These are phyloP conservation scores for Botryotinia narcissicola DNA, from an alignment of 2,329 filamentous ascomycete genomes.

Conservation along the genomic window DNA sequence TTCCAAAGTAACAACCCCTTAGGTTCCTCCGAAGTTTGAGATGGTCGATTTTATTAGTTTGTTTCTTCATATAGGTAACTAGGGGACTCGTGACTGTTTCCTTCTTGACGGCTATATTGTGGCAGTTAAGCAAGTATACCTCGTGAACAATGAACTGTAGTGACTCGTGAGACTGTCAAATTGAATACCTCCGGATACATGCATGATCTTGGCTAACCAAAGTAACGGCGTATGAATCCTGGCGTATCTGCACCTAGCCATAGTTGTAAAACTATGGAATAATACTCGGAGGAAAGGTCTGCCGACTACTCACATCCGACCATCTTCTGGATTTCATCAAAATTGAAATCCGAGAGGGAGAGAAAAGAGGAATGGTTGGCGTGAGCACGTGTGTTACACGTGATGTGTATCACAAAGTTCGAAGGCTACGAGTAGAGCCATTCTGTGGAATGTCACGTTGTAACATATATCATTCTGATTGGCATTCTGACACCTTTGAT, in stretches of 20 bases:
- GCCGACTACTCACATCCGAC: conserved; percentile 7
- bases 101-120: conserved; percentile 13
- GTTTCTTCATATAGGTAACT: conserved; percentile 6
- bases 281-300: conserved; percentile 16
- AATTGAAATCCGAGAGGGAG: not conserved
- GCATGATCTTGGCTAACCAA: conserved; percentile 22
- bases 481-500: not conserved
- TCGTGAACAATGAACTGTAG: conserved; percentile 3
- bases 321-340: conserved; percentile 10
- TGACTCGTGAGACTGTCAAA: conserved; percentile 6
- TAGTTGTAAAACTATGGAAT: conserved; percentile 17
- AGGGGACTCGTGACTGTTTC: conserved; percentile 15
- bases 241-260: conserved; percentile 19
- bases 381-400: not conserved
- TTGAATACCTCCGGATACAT: conserved; percentile 21
- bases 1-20: conserved; percentile 8
- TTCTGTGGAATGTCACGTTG: not conserved
- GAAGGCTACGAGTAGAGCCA: no score
- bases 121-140: conserved; percentile 3
- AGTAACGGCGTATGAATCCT: conserved; percentile 18
- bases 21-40: conserved; percentile 17
- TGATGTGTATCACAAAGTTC: not conserved
- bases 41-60: conserved; percentile 1
- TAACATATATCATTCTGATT: not conserved
- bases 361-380: no score